These are phyloP conservation scores for Sclerotinia borealis DNA, from an alignment of 2,329 filamentous ascomycete genomes.

Conservation along the genomic window DNA sequence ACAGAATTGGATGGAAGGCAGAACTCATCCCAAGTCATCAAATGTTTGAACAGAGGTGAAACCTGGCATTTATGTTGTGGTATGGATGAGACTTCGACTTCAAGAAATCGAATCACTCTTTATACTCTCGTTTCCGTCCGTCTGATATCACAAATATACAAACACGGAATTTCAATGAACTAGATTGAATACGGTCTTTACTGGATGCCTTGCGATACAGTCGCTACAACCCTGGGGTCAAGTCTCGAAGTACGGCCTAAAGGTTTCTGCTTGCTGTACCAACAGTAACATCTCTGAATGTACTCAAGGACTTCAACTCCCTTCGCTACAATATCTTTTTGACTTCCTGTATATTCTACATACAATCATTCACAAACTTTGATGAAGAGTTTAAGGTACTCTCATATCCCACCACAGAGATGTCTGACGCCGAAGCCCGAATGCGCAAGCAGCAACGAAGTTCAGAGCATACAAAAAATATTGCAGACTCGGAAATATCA, in stretches of 20 bases:
- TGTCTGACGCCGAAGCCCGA: background rate
- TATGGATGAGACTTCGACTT: background rate
- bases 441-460: background rate
- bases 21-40: background rate
- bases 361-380: background rate
- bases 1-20: background rate
- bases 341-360: background rate
- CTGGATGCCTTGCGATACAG: background rate
- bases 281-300: too few relatives aligned
- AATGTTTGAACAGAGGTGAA: background rate
- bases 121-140: background rate
- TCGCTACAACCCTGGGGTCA: background rate
- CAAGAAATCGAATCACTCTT: background rate
- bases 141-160: background rate
- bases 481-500: background rate
- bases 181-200: background rate
- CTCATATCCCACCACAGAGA: background rate
- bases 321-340: background rate
- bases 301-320: too few relatives aligned
- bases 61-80: background rate
- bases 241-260: too few relatives aligned
- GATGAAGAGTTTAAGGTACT: too few relatives aligned
- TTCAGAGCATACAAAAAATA: background rate
- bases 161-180: background rate
- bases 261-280: too few relatives aligned